phyloP scores from a whole-genome alignment of 2,329 filamentous ascomycete species.

The Lasiodiplodia citricola region DNA sequence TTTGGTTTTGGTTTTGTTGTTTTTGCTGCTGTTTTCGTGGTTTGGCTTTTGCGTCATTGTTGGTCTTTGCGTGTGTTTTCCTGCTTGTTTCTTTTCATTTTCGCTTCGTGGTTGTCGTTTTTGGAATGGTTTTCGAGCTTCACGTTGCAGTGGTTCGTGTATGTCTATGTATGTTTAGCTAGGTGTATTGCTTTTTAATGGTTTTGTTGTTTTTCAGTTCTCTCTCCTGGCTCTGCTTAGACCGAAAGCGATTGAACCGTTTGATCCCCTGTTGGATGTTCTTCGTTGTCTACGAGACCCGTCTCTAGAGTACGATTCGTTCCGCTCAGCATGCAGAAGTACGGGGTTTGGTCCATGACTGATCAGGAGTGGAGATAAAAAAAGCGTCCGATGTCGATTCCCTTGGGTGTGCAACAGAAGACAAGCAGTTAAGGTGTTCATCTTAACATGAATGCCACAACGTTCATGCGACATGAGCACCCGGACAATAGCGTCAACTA shows the following conservation, averaged over 20 bases:
- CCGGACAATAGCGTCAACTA: too few species aligned
- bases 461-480: too few species aligned
- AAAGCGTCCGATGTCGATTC: too few species aligned
- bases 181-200: background rate
- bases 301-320: too few species aligned
- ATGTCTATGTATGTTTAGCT: background rate
- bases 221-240: background rate
- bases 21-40: background rate
- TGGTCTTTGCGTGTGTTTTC: background rate
- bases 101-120: background rate
- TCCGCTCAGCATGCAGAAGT: too few species aligned
- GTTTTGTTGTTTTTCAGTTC: background rate
- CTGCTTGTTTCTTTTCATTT: background rate
- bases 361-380: too few species aligned
- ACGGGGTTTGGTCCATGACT: too few species aligned
- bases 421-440: too few species aligned
- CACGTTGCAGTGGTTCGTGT: background rate
- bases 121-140: background rate
- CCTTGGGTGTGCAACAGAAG: too few species aligned
- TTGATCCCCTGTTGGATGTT: too few species aligned
- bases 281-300: too few species aligned
- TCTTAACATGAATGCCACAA: too few species aligned
- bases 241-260: background rate
- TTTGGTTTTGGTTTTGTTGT: background rate
- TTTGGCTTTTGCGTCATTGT: background rate